Evolutionary conservation across 768 basidiomycete species (phyloP).

Genomic region (Lyophyllum shimeji): DNA sequence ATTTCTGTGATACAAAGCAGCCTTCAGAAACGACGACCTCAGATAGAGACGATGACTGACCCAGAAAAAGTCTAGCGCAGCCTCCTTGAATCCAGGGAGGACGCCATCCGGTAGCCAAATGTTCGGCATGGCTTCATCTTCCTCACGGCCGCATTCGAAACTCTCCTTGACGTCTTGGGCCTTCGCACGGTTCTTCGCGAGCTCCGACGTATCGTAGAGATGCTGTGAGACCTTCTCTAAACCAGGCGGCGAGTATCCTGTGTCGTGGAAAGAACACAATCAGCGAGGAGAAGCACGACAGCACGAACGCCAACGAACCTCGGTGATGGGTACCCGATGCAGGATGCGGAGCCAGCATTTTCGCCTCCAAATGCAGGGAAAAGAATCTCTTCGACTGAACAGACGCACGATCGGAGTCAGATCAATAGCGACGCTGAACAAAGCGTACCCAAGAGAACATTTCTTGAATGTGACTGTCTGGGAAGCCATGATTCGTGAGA

Average conservation of each 20-base stretch:
- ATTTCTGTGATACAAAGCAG: constrained; percentile 27
- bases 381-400: constrained; percentile 40
- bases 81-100: constrained; percentile 53
- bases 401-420: background rate
- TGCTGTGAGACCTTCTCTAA: constrained; percentile 39
- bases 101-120: constrained; percentile 56
- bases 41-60: constrained; percentile 23
- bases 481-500: constrained; percentile 41
- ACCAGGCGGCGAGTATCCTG: constrained; percentile 40
- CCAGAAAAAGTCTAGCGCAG: constrained; percentile 52
- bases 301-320: constrained; percentile 24
- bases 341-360: constrained; percentile 47
- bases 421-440: background rate
- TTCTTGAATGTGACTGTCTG: constrained; percentile 30
- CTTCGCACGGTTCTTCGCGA: constrained; percentile 26
- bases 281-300: background rate
- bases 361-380: constrained; percentile 33
- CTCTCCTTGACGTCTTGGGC: constrained; percentile 49
- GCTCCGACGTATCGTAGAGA: constrained; percentile 30
- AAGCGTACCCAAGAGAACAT: constrained; percentile 44
- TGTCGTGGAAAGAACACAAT: background rate
- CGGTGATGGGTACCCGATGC: constrained; percentile 43
- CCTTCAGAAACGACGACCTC: background rate
- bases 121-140: constrained; percentile 46
- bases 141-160: constrained; percentile 54